phyloP scores from a whole-genome alignment of 345 rosid genomes.

The Balakata baccata region DNA sequence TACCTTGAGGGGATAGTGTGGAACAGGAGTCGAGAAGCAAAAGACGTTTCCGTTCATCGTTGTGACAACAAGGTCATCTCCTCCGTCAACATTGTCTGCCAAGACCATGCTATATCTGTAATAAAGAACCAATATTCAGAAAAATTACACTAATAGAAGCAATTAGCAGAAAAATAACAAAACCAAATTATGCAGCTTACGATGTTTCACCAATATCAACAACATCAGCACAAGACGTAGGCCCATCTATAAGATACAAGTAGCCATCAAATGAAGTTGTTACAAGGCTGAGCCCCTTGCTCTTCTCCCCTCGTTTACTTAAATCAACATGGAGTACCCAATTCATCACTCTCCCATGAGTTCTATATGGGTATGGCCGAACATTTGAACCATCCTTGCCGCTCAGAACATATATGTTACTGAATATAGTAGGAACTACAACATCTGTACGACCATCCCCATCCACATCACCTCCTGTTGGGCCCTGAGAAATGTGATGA shows the following conservation, averaged over 20 bases:
- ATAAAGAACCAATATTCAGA: slow-evolving; percentile 18
- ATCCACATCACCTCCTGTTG: slow-evolving; percentile 87
- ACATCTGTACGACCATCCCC: slow-evolving; percentile 96
- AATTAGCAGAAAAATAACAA: background rate
- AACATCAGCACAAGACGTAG: slow-evolving; percentile 92
- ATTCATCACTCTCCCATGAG: slow-evolving; percentile 98
- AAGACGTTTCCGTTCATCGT: slow-evolving; percentile 99
- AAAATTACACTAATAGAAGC: slow-evolving; percentile 6
- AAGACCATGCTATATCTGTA: slow-evolving; percentile 93
- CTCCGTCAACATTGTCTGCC: slow-evolving; percentile 98
- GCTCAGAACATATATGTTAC: slow-evolving; percentile 84
- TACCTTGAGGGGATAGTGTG: slow-evolving; percentile 97
- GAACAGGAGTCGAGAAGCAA: slow-evolving; percentile 95
- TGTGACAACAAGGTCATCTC: slow-evolving; percentile 94
- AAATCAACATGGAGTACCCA: slow-evolving; percentile 93
- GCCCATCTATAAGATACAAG: slow-evolving; percentile 94
- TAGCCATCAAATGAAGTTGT: slow-evolving; percentile 97
- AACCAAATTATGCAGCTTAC: slow-evolving; percentile 44
- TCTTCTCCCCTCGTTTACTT: slow-evolving; percentile 68
- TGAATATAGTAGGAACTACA: slow-evolving; percentile 87
- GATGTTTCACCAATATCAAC: slow-evolving; percentile 98
- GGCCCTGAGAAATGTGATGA: slow-evolving; percentile 56
- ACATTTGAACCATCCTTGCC: slow-evolving; percentile 90
- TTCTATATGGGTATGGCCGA: slow-evolving; percentile 90
- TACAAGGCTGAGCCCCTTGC: slow-evolving; percentile 84